Conservation (phyloP, 2,329 filamentous ascomycete species). For the Ophiosphaerella korrae region DNA sequence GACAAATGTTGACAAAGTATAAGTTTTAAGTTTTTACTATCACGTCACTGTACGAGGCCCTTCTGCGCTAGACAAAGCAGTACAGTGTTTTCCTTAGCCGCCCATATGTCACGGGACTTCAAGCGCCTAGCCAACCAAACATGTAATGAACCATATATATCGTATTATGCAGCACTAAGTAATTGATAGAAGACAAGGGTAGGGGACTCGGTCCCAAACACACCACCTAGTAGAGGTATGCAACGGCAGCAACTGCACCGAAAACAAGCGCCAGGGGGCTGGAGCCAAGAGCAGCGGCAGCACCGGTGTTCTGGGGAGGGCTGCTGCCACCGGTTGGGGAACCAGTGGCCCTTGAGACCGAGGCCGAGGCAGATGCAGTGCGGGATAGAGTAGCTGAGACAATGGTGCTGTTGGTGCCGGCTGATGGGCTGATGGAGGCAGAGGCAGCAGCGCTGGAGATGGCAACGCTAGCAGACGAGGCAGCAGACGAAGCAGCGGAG, state of each 20-base stretch:
- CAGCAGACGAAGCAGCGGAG: conserved; percentile 19
- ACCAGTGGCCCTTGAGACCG: conserved; percentile 12
- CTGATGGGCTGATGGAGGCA: conserved; percentile 24
- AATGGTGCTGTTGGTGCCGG: conserved; percentile 35
- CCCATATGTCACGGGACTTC: no score
- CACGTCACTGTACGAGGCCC: conserved; percentile 25
- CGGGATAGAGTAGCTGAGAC: conserved; percentile 29
- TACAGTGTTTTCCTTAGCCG: conserved; percentile 21
- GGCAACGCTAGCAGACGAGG: conserved; percentile 31
- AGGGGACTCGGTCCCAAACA: not conserved
- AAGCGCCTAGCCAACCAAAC: conserved; percentile 6
- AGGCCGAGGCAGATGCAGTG: conserved; percentile 17
- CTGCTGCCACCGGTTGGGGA: conserved; percentile 14
- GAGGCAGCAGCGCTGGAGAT: conserved; percentile 35
- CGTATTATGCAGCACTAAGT: conserved; percentile 10
- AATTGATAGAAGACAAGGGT: not conserved
- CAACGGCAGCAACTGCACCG: conserved; percentile 49
- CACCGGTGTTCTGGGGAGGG: conserved; percentile 32
- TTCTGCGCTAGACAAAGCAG: conserved; percentile 30
- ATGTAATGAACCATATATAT: not conserved
- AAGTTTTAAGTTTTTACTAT: conserved; percentile 22
- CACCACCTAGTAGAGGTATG: conserved; percentile 46
- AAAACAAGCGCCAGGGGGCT: conserved; percentile 49
- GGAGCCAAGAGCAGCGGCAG: conserved; percentile 34
- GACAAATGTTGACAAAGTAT: not conserved